These are phyloP conservation scores for Schoenoplectus triqueter DNA, from an alignment of 202 grass and related monocot species.

Conservation along the genomic window DNA sequence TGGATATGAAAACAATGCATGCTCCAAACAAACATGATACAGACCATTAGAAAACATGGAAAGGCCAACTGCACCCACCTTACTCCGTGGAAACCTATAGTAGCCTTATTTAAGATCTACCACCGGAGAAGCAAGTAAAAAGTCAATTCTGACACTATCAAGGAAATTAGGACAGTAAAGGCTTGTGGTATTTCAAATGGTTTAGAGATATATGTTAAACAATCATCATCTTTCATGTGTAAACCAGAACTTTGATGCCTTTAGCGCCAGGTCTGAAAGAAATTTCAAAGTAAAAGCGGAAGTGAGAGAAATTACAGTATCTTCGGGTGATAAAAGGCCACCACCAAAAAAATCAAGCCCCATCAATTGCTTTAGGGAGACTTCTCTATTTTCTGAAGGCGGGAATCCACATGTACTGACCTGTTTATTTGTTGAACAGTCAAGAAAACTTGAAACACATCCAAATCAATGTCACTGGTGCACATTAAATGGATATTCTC, in stretches of 20 bases:
- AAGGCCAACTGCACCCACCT: neutral
- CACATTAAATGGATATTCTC: neutral
- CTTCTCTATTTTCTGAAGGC: slow-evolving; percentile 82
- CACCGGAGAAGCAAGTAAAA: neutral
- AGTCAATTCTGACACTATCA: neutral
- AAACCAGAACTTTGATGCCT: neutral
- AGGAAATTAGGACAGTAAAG: neutral
- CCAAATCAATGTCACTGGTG: neutral
- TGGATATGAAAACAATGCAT: neutral
- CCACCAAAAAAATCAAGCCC: slow-evolving; percentile 98
- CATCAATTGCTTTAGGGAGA: slow-evolving; percentile 69
- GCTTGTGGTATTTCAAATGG: neutral
- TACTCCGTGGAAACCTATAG: neutral
- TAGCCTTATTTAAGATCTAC: neutral
- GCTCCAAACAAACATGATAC: slow-evolving; percentile 8
- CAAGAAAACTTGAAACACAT: neutral
- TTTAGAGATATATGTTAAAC: slow-evolving; percentile 8
- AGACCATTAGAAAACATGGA: neutral
- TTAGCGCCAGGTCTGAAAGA: neutral
- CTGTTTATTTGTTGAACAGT: slow-evolving; percentile 51
- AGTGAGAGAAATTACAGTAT: slow-evolving; percentile 58
- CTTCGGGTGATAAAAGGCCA: slow-evolving; percentile 79
- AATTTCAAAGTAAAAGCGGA: neutral
- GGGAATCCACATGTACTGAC: slow-evolving; percentile 99
- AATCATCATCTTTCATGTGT: neutral